Conservation (phyloP, 2,329 filamentous ascomycete genomes). For the Cryoendolithus antarcticus region DNA sequence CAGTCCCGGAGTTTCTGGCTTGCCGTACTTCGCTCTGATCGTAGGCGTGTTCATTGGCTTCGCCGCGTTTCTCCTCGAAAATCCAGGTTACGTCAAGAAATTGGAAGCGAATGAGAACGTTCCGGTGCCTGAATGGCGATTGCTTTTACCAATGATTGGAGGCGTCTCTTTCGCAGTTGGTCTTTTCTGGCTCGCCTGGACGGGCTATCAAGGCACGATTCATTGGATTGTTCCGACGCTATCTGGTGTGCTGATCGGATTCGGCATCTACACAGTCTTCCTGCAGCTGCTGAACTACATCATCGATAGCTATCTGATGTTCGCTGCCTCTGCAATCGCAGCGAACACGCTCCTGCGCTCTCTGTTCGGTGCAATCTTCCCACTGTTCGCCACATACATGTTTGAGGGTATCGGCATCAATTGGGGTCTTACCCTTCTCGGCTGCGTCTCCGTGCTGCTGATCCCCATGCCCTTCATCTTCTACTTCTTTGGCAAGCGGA, state of each 20-base stretch:
- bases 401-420: conserved; percentile 33
- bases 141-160: conserved; percentile 42
- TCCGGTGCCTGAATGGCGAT: conserved; percentile 45
- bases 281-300: conserved; percentile 46
- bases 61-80: background rate
- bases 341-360: conserved; percentile 44
- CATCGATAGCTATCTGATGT: conserved; percentile 46
- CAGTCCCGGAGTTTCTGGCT: conserved; percentile 8
- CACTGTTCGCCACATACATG: conserved; percentile 36
- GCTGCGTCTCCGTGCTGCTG: conserved; percentile 29
- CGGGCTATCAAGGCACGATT: conserved; percentile 23
- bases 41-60: conserved; percentile 23
- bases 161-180: conserved; percentile 27
- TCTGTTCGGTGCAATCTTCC: conserved; percentile 39
- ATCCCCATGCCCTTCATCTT: conserved; percentile 34
- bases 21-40: conserved; percentile 24
- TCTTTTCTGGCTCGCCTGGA: conserved; percentile 25
- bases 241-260: conserved; percentile 42
- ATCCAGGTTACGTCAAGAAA: conserved; percentile 18
- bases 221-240: conserved; percentile 26
- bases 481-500: conserved; percentile 32
- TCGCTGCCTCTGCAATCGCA: conserved; percentile 41
- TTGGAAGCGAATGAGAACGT: conserved; percentile 36
- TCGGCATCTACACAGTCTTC: conserved; percentile 47
- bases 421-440: conserved; percentile 34